These are phyloP conservation scores for Blastobotrys robertii DNA, from an alignment of 805 yeast species.

Conservation along the genomic window DNA sequence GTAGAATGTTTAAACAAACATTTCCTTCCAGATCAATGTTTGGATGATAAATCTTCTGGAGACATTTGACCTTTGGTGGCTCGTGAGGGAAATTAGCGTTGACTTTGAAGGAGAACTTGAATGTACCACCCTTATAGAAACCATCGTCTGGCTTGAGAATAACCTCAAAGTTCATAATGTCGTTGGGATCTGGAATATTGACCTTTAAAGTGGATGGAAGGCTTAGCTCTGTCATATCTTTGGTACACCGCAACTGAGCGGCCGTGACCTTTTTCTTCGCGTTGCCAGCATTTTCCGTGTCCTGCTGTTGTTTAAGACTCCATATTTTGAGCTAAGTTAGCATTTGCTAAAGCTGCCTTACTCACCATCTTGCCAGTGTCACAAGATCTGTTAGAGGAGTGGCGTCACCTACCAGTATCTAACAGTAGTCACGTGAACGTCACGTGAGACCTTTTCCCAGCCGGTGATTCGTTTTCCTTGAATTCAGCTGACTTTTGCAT, in stretches of 20 bases:
- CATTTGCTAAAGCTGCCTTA: too few species aligned
- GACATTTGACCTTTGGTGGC: conserved; percentile 74
- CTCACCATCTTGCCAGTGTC: background rate
- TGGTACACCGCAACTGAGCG: conserved; percentile 68
- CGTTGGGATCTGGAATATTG: conserved; percentile 41
- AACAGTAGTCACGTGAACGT: too few species aligned
- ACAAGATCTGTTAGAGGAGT: too few species aligned
- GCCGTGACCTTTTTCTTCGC: conserved; percentile 35
- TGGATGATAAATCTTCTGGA: conserved; percentile 77
- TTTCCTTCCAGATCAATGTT: conserved; percentile 87
- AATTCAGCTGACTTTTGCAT: too few species aligned
- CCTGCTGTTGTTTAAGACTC: conserved; percentile 48
- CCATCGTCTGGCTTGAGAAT: conserved; percentile 62
- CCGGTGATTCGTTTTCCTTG: too few species aligned
- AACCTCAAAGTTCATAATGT: conserved; percentile 54
- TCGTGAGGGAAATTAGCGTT: conserved; percentile 79
- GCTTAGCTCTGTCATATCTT: conserved; percentile 59
- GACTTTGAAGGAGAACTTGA: conserved; percentile 56
- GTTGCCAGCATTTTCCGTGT: conserved; percentile 28
- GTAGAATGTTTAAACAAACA: conserved; percentile 78
- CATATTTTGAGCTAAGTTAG: conserved; percentile 42
- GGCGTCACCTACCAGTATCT: background rate
- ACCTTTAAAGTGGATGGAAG: conserved; percentile 49
- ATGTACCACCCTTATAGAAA: conserved; percentile 56
- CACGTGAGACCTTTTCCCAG: too few species aligned